Base-by-base conservation (phyloP, 495 filamentous ascomycete species). In the Penicillium paxilli region DNA sequence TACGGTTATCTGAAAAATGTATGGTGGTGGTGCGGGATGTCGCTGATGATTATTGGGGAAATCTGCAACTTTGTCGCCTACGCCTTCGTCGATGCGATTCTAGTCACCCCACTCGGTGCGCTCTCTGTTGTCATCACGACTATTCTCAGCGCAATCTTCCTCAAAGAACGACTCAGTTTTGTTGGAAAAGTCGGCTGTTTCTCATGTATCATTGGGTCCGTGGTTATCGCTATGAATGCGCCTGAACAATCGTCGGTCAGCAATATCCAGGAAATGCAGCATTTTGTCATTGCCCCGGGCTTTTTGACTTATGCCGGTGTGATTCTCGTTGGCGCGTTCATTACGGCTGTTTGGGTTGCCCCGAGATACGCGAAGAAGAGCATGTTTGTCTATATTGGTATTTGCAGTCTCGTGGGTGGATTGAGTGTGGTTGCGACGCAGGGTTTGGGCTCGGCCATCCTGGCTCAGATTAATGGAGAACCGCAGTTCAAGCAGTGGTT, bases 41-140 rank as follows among this genome's bases (percentile, higher is more conserved):
- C 82, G 17, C 76, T 98, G 65, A 98, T 98, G 94, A 95, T 98
- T 58, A 63, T 98, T 37, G 94, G 94, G 45, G 94, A 98, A 72
- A 84, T 94, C 28, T 96, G 93, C 83, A 98, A 98, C 71, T 97
- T 98, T 64, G 91, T 89, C 51, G 95, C 94, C 20, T 98, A 98
- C 66, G 90, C 91, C 41, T 98, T 98, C 65, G 92, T 94, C 60
- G 94, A 98, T 70, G 94, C 94, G 44, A 96, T 98, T 61, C 72
- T 98, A 55, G 94, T 98, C 42, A 97, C 94, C 6, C 93, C 95
- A 10, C 71, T 98, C 49, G 94, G 94, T 48, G 94, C 94, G n/a
- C 78, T 98, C 46, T 92, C 90, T 0, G 94, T 98, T 55, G 94
- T 98, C 49, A 86, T 98, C 58, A 96, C 91, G 37, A 91, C 94